These are phyloP conservation scores for Leptodontidium sp. DNA, from an alignment of 2,329 filamentous ascomycete genomes.

Conservation along the genomic window DNA sequence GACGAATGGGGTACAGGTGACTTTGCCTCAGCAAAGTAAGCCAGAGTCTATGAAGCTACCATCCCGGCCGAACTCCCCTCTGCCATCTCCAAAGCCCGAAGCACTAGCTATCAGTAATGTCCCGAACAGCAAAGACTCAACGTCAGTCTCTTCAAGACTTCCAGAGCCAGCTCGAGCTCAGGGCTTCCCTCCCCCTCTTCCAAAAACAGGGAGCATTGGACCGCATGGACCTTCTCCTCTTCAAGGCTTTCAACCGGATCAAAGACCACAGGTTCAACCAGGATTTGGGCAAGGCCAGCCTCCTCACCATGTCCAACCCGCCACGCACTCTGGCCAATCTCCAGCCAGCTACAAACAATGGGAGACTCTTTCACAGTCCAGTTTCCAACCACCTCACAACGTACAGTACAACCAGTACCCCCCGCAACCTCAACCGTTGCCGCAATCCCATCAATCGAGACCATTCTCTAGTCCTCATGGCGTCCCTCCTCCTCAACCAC, in stretches of 20 bases:
- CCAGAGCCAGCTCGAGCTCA: conserved; percentile 30
- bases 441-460: conserved; percentile 30
- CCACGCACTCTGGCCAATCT: background rate
- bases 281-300: conserved; percentile 5
- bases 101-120: conserved; percentile 40
- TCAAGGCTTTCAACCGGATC: conserved; percentile 31
- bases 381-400: conserved; percentile 6
- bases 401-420: conserved; percentile 28
- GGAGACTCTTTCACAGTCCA: conserved; percentile 9
- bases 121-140: conserved; percentile 38
- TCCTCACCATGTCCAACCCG: conserved; percentile 8
- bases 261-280: background rate
- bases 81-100: conserved; percentile 34
- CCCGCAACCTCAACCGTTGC: conserved; percentile 11
- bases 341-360: conserved; percentile 2
- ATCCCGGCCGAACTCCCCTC: conserved; percentile 26
- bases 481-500: conserved; percentile 41
- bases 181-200: conserved; percentile 27
- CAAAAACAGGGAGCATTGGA: conserved; percentile 37
- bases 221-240: conserved; percentile 41
- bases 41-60: conserved; percentile 25
- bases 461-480: conserved; percentile 41
- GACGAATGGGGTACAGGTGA: conserved; percentile 35
- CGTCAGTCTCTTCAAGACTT: conserved; percentile 28
- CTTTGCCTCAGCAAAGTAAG: conserved; percentile 23